phyloP scores from a whole-genome alignment of 345 rosid genomes.

The Dipteronia sinensis region DNA sequence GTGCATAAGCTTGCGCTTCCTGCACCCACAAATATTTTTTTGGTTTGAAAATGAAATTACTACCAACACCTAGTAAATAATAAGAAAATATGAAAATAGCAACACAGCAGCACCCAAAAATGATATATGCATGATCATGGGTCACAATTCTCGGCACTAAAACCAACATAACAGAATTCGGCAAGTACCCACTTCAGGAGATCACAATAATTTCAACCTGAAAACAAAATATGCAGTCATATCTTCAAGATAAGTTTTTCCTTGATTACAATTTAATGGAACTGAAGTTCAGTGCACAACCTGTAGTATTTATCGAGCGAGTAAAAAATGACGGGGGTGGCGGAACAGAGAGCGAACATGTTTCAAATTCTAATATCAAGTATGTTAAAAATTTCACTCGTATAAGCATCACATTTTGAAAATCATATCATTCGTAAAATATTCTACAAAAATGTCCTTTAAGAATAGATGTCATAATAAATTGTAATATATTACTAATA shows the following conservation, averaged over 20 bases:
- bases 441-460: not conserved
- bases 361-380: not conserved
- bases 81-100: not conserved
- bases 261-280: not conserved
- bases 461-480: not conserved
- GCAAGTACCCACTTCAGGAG: not conserved
- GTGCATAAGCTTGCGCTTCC: constrained; percentile 90
- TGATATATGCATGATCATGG: not conserved
- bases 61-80: not conserved
- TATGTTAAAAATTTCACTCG: not conserved
- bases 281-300: not conserved
- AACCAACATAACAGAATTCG: not conserved
- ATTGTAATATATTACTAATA: not conserved
- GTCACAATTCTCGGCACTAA: not conserved
- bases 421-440: not conserved
- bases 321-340: not conserved
- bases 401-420: not conserved
- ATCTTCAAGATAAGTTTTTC: not conserved
- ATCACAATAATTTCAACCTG: not conserved
- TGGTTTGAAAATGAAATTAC: not conserved
- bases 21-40: constrained; percentile 27
- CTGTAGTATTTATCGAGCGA: not conserved
- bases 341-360: not conserved
- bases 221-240: not conserved
- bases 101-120: not conserved